A percentile compares a stretch with the other conserved stretches of the same genome.
Conservation (phyloP, 306 rosid species). For the Psophocarpus tetragonolobus region DNA sequence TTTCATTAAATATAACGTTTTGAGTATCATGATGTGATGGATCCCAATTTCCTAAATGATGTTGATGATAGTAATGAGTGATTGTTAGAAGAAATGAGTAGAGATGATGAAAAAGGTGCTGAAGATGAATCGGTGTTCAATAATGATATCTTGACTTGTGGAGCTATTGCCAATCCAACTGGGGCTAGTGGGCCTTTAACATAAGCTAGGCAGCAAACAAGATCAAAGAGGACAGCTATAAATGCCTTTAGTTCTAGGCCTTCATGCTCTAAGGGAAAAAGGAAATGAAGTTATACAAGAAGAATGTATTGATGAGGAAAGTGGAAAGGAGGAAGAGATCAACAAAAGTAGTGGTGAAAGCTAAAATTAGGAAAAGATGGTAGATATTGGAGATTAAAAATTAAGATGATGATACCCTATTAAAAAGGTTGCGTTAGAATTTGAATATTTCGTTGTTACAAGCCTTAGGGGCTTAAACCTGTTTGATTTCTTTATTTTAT, state of each 20-base stretch:
- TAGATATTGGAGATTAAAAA: not conserved
- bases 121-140: not conserved
- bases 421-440: not conserved
- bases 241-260: not conserved
- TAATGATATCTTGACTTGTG: not conserved
- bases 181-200: not conserved
- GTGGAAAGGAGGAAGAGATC: not conserved
- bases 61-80: not conserved
- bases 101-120: not conserved
- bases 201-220: not conserved
- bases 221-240: not conserved
- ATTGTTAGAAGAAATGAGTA: not conserved
- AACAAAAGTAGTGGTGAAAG: not conserved
- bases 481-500: not conserved
- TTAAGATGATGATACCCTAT: not conserved
- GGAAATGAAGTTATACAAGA: not conserved
- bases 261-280: not conserved
- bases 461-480: not conserved
- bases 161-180: not conserved
- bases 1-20: not conserved
- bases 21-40: not conserved
- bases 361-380: not conserved
- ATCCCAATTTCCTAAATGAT: not conserved
- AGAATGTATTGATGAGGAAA: not conserved
- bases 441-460: not conserved